Conservation (phyloP, 2,329 filamentous ascomycete species). For the Coniochaeta pulveracea region DNA sequence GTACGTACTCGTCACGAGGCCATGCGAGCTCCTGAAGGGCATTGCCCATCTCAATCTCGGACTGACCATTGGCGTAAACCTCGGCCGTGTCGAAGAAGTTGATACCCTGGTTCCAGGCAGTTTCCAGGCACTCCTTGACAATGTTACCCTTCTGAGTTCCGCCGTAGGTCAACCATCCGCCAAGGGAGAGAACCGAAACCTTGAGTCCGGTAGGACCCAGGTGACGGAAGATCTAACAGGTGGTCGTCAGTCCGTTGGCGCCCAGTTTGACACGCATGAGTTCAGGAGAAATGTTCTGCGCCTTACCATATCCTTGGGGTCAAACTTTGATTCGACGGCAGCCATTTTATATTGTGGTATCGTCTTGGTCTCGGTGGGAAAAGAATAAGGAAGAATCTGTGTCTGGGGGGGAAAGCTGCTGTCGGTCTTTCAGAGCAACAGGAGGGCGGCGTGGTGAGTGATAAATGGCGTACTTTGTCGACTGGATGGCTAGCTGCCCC, state of each 20-base stretch:
- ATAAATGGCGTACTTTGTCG: no score
- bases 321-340: constrained; percentile 3
- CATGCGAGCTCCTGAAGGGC: constrained; percentile 39
- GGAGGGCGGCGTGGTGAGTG: no score
- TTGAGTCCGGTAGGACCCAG: constrained; percentile 47
- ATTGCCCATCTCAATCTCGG: constrained; percentile 37
- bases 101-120: constrained; percentile 46
- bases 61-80: constrained; percentile 33
- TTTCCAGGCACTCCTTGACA: constrained; percentile 38
- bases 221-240: constrained; percentile 2
- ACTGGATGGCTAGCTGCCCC: no score
- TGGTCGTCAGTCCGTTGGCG: not conserved
- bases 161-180: constrained; percentile 64
- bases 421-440: no score
- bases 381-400: no score
- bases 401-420: no score
- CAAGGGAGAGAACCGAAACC: constrained; percentile 62
- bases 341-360: no score
- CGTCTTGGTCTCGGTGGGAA: no score
- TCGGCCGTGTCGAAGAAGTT: constrained; percentile 52
- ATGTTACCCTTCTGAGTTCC: constrained; percentile 21
- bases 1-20: constrained; percentile 41
- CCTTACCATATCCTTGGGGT: constrained; percentile 4
- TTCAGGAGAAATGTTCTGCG: no score
- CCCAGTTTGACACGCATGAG: no score